phyloP scores from a whole-genome alignment of 2,329 filamentous ascomycete genomes.

The Exophiala sp. region DNA sequence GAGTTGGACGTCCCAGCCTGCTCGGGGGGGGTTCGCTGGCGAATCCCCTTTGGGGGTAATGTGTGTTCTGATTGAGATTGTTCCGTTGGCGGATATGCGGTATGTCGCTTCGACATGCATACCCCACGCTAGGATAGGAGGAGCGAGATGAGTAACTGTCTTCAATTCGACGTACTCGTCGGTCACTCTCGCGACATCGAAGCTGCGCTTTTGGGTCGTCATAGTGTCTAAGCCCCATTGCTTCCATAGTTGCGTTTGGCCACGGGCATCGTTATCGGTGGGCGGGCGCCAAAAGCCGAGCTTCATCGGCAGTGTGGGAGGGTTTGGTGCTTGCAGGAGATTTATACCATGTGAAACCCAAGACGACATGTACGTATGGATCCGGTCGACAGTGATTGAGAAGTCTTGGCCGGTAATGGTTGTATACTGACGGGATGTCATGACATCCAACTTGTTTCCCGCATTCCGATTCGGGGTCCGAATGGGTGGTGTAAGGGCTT shows the following conservation, averaged over 20 bases:
- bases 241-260: constrained; percentile 30
- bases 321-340: constrained; percentile 5
- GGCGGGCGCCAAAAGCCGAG: constrained; percentile 34
- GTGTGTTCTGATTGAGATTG: background rate
- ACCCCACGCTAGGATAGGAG: constrained; percentile 61
- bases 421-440: constrained; percentile 56
- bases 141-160: constrained; percentile 42
- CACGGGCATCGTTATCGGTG: constrained; percentile 33
- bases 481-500: background rate
- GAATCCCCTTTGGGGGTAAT: constrained; percentile 13
- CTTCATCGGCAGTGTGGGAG: constrained; percentile 7
- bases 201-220: constrained; percentile 20
- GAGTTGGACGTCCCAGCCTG: constrained; percentile 58
- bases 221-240: constrained; percentile 27
- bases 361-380: constrained; percentile 11
- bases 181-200: constrained; percentile 4
- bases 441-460: background rate
- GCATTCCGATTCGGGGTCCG: background rate
- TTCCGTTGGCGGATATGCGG: background rate
- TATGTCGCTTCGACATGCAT: constrained; percentile 39
- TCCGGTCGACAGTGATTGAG: constrained; percentile 12
- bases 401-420: constrained; percentile 14
- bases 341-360: constrained; percentile 3
- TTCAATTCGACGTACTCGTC: background rate
- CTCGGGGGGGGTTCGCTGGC: constrained; percentile 48